These are phyloP conservation scores for Ceratocystiopsis minuta DNA, from an alignment of 2,329 filamentous ascomycete genomes.

Conservation along the genomic window DNA sequence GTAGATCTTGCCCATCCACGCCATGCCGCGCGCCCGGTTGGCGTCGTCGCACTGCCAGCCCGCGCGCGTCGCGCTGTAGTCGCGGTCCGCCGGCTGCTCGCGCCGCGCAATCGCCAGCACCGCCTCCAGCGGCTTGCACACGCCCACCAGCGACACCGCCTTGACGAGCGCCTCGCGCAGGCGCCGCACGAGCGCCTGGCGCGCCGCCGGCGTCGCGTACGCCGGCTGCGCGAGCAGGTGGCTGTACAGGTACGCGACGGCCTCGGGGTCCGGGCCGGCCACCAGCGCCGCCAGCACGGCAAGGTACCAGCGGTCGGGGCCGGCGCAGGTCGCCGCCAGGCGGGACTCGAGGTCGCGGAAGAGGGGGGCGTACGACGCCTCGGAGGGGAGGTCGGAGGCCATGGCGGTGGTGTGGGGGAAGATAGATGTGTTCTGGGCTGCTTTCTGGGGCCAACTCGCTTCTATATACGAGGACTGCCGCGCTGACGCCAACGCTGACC, in stretches of 20 bases:
- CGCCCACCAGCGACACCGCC: conserved; percentile 36
- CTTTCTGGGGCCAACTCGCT: too few relatives aligned
- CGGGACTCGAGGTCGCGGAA: conserved; percentile 5
- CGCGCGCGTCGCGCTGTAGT: conserved; percentile 34
- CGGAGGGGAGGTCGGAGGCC: too few relatives aligned
- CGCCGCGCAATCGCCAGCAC: conserved; percentile 35
- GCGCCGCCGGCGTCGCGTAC: conserved; percentile 22
- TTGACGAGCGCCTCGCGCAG: conserved; percentile 43
- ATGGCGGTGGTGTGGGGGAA: too few relatives aligned
- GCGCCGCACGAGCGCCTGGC: conserved; percentile 29
- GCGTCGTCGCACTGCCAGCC: conserved; percentile 39
- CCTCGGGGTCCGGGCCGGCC: conserved; percentile 31
- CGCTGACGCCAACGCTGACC: too few relatives aligned
- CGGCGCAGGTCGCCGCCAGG: conserved; percentile 6
- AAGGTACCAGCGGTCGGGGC: conserved; percentile 12
- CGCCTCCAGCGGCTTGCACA: conserved; percentile 44
- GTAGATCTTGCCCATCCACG: conserved; percentile 40
- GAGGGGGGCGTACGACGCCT: not conserved
- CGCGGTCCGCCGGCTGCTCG: conserved; percentile 35
- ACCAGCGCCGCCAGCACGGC: conserved; percentile 22
- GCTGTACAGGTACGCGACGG: conserved; percentile 34
- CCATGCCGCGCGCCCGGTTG: conserved; percentile 32
- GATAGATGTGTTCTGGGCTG: too few relatives aligned
- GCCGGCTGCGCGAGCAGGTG: conserved; percentile 31
- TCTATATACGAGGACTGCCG: too few relatives aligned